phyloP scores from a whole-genome alignment of 306 rosid genomes.

The Comarum palustre region DNA sequence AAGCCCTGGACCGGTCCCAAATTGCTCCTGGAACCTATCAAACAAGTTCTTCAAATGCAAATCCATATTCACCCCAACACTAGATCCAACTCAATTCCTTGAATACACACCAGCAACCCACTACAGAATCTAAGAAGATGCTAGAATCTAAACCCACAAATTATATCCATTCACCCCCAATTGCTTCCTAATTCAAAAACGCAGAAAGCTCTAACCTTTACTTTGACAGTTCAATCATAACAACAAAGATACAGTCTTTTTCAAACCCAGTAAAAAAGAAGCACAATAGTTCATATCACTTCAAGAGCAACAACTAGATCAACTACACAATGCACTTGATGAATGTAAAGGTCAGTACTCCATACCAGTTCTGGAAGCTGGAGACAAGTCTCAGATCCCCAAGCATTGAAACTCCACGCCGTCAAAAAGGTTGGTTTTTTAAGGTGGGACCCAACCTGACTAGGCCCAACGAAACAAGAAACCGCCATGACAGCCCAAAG shows the following conservation, averaged over 20 bases:
- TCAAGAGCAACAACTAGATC: neutral
- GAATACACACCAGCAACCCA: conserved; percentile 19
- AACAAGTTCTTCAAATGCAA: conserved; percentile 67
- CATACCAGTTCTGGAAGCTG: conserved; percentile 26
- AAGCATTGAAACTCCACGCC: neutral
- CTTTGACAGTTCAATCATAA: conserved; percentile 3
- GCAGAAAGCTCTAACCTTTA: neutral
- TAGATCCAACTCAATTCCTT: conserved; percentile 16
- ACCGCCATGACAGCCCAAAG: too few relatives aligned
- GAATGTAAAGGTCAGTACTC: neutral
- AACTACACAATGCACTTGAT: neutral
- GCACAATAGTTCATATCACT: neutral
- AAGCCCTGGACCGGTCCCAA: conserved; percentile 65
- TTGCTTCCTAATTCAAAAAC: neutral
- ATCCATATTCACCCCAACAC: conserved; percentile 40
- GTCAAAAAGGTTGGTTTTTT: too few relatives aligned
- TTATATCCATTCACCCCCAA: neutral
- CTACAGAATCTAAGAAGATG: neutral
- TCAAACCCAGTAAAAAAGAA: neutral
- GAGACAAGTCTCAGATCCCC: conserved; percentile 22
- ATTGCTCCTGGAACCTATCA: conserved; percentile 64
- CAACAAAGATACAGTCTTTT: neutral
- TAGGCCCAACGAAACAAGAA: too few relatives aligned
- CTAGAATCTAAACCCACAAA: neutral
- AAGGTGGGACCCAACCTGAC: too few relatives aligned